A percentile compares a stretch with the other conserved stretches of the same genome.
Evolutionary conservation across 805 yeast genomes (phyloP).

Genomic region (Zygotorulaspora sp.): DNA sequence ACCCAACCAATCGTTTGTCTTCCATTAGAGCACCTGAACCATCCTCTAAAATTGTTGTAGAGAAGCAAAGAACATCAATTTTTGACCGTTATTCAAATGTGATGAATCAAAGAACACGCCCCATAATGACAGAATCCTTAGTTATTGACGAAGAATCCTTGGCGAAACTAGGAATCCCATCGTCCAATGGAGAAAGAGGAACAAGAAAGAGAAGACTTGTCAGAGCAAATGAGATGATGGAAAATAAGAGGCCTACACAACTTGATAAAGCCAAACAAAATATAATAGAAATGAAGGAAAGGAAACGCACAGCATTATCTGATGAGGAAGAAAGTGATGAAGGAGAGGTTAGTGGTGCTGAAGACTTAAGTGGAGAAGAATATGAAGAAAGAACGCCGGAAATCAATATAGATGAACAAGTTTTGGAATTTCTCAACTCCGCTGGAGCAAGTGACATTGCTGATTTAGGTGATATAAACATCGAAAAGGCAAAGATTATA

Average conservation of each 20-base stretch:
- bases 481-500: conserved; percentile 59
- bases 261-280: conserved; percentile 33
- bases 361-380: conserved; percentile 37
- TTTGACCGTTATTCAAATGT: conserved; percentile 36
- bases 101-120: conserved; percentile 18
- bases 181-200: conserved; percentile 8
- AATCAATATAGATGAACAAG: conserved; percentile 54
- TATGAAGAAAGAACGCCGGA: conserved; percentile 28
- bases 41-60: conserved; percentile 38
- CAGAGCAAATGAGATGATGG: conserved; percentile 36
- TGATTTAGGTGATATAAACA: conserved; percentile 71
- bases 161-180: conserved; percentile 16
- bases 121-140: conserved; percentile 10
- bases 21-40: conserved; percentile 13
- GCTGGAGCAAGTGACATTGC: conserved; percentile 71
- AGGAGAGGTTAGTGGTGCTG: conserved; percentile 39
- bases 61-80: conserved; percentile 36
- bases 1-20: conserved; percentile 20
- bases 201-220: conserved; percentile 39
- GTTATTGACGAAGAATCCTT: conserved; percentile 16
- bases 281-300: conserved; percentile 24
- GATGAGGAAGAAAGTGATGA: conserved; percentile 26
- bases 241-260: conserved; percentile 24
- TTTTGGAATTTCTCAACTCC: conserved; percentile 71
- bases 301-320: conserved; percentile 12